Evolutionary conservation across 805 yeast species (phyloP).

Genomic region (Diddensiella caesifluorescens): DNA sequence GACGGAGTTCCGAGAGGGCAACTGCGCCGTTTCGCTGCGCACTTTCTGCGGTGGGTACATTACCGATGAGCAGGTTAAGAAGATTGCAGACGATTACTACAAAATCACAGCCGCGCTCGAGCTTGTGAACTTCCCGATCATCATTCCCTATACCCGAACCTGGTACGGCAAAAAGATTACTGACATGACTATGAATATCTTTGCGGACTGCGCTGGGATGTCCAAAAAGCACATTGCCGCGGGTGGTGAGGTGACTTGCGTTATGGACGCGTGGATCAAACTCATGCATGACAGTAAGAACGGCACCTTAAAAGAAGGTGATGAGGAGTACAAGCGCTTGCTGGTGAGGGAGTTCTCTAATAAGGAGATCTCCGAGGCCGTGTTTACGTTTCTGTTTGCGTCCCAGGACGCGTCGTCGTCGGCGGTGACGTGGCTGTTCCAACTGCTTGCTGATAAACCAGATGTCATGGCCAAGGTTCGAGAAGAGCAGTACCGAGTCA

Average conservation of each 20-base stretch:
- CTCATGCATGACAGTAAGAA: conserved; percentile 72
- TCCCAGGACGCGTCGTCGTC: conserved; percentile 98
- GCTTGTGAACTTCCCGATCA: conserved; percentile 95
- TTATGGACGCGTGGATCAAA: conserved; percentile 92
- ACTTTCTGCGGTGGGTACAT: conserved; percentile 96
- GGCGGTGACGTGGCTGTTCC: conserved; percentile 97
- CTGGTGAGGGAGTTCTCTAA: conserved; percentile 78
- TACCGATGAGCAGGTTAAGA: conserved; percentile 82
- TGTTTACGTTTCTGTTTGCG: conserved; percentile 94
- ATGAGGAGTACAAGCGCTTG: conserved; percentile 49
- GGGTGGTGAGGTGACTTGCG: conserved; percentile 79
- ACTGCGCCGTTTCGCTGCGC: conserved; percentile 89
- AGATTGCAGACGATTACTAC: conserved; percentile 88
- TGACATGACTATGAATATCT: conserved; percentile 88
- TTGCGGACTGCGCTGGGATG: conserved; percentile 81
- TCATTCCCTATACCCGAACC: conserved; percentile 91
- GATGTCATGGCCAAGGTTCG: conserved; percentile 82
- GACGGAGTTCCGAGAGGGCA: conserved; percentile 90
- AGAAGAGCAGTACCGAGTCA: conserved; percentile 82
- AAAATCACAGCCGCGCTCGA: conserved; percentile 93
- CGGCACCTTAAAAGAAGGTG: conserved; percentile 36
- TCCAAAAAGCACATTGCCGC: conserved; percentile 74
- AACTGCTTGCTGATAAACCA: conserved; percentile 91
- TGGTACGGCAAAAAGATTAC: conserved; percentile 97
- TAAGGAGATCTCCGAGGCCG: conserved; percentile 91